phyloP scores from a whole-genome alignment of 2,329 filamentous ascomycete species.

The Cercospora sp. region DNA sequence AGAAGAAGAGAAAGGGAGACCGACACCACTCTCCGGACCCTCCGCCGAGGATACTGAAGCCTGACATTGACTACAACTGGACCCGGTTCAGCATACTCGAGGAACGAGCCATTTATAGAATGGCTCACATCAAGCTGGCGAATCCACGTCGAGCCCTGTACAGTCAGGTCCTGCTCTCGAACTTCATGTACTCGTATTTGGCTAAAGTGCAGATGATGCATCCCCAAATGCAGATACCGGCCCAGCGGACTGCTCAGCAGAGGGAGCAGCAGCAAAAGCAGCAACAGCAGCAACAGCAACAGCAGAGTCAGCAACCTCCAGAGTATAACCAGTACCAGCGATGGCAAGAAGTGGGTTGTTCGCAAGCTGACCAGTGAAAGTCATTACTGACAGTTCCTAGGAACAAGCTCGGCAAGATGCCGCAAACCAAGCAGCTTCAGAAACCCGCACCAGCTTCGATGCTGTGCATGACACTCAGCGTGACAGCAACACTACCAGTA shows the following conservation, averaged over 20 bases:
- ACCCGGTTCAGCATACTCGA: constrained; percentile 92
- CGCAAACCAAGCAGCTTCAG: constrained; percentile 20
- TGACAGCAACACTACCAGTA: constrained; percentile 2
- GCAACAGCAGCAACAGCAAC: constrained; percentile 19
- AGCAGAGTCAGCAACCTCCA: constrained; percentile 31
- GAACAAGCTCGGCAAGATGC: constrained; percentile 37
- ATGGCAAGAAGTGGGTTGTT: constrained; percentile 41
- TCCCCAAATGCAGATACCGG: constrained; percentile 87
- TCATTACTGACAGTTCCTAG: constrained; percentile 20
- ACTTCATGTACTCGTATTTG: constrained; percentile 99
- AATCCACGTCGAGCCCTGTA: constrained; percentile 89
- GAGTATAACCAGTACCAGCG: constrained; percentile 41
- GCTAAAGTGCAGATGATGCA: constrained; percentile 99
- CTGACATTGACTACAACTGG: constrained; percentile 95
- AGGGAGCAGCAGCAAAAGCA: constrained; percentile 23
- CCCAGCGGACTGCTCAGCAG: constrained; percentile 56
- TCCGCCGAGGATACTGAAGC: constrained; percentile 68
- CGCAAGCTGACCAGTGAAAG: neutral
- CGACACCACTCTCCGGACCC: constrained; percentile 75
- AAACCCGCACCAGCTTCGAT: constrained; percentile 27
- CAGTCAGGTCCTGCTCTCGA: constrained; percentile 93
- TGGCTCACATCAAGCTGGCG: constrained; percentile 99
- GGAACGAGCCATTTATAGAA: constrained; percentile 94
- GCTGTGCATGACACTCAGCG: constrained; percentile 28
- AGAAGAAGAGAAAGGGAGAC: constrained; percentile 65